A percentile compares a stretch with the other conserved stretches of the same genome.
phyloP scores from a whole-genome alignment of 2,329 filamentous ascomycete genomes.

The Orbilia brochopaga region DNA sequence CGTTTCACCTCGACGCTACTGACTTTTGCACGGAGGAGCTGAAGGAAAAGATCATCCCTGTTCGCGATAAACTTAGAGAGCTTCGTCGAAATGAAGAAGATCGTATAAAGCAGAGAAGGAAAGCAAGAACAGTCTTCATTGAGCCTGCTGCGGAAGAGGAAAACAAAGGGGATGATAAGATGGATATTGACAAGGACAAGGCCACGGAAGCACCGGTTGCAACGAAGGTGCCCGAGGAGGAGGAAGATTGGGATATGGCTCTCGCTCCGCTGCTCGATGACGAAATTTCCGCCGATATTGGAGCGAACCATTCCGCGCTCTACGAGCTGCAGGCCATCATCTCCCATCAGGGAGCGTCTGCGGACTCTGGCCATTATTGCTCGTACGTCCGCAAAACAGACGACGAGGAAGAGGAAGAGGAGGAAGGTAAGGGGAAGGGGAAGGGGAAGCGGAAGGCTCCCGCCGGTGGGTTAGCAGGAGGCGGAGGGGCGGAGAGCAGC shows the following conservation, averaged over 20 bases:
- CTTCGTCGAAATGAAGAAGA: slow-evolving; percentile 94
- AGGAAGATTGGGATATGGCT: slow-evolving; percentile 75
- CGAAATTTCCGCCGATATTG: slow-evolving; percentile 75
- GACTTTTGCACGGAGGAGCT: slow-evolving; percentile 96
- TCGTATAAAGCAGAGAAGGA: slow-evolving; percentile 50
- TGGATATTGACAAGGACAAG: slow-evolving; percentile 61
- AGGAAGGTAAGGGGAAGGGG: slow-evolving; percentile 64
- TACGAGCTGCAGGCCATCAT: slow-evolving; percentile 95
- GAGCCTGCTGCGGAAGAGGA: slow-evolving; percentile 65
- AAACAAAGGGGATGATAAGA: slow-evolving; percentile 62
- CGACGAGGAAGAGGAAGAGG: slow-evolving; percentile 73
- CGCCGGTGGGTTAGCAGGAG: slow-evolving; percentile 31
- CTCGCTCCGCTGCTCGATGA: slow-evolving; percentile 77
- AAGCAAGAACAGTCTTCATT: slow-evolving; percentile 41
- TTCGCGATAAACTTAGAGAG: slow-evolving; percentile 95
- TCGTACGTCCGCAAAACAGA: slow-evolving; percentile 94
- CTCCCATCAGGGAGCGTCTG: slow-evolving; percentile 94
- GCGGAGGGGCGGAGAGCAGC: slow-evolving; percentile 74
- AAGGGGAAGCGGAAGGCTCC: slow-evolving; percentile 29
- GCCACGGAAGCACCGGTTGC: slow-evolving; percentile 57
- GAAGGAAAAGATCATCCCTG: slow-evolving; percentile 79
- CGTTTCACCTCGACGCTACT: slow-evolving; percentile 86
- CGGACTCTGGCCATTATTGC: slow-evolving; percentile 97
- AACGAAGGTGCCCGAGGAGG: slow-evolving; percentile 65
- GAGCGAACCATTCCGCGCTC: slow-evolving; percentile 88